Conservation (phyloP, 495 filamentous ascomycete genomes). For the Penicillium psychrofluorescens region DNA sequence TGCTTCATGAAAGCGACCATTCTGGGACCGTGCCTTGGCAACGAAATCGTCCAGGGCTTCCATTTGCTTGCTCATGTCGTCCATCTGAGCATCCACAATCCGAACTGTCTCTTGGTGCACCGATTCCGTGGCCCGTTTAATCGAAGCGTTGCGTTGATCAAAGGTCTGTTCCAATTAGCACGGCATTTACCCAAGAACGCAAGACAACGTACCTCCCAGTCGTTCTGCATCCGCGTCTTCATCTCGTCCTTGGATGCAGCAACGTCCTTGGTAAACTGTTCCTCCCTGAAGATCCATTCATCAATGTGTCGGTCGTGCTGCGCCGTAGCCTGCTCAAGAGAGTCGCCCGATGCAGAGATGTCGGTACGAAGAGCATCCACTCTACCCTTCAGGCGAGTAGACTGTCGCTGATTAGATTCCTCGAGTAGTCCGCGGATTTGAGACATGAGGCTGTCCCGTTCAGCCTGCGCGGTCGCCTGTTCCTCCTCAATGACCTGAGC, state of each 20-base stretch:
- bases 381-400: slow-evolving; percentile 58
- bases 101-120: slow-evolving; percentile 88
- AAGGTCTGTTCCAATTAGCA: slow-evolving; percentile 49
- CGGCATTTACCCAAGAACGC: slow-evolving; percentile 2
- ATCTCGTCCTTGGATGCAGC: slow-evolving; percentile 64
- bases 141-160: slow-evolving; percentile 69
- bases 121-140: slow-evolving; percentile 73
- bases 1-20: slow-evolving; percentile 62
- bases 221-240: slow-evolving; percentile 74
- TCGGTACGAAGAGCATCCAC: slow-evolving; percentile 54
- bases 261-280: slow-evolving; percentile 61
- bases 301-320: slow-evolving; percentile 68
- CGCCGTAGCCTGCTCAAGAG: slow-evolving; percentile 54
- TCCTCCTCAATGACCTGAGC: slow-evolving; percentile 71
- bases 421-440: slow-evolving; percentile 74
- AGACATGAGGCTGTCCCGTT: slow-evolving; percentile 63
- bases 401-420: slow-evolving; percentile 63
- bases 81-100: slow-evolving; percentile 85
- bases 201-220: slow-evolving; percentile 64
- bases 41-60: slow-evolving; percentile 85
- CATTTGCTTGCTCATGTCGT: slow-evolving; percentile 80
- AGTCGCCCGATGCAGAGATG: slow-evolving; percentile 51
- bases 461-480: slow-evolving; percentile 59
- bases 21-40: slow-evolving; percentile 72
- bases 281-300: slow-evolving; percentile 64